Evolutionary conservation across 805 yeast species (phyloP).

Genomic region (Schizosaccharomyces cryophilus): DNA sequence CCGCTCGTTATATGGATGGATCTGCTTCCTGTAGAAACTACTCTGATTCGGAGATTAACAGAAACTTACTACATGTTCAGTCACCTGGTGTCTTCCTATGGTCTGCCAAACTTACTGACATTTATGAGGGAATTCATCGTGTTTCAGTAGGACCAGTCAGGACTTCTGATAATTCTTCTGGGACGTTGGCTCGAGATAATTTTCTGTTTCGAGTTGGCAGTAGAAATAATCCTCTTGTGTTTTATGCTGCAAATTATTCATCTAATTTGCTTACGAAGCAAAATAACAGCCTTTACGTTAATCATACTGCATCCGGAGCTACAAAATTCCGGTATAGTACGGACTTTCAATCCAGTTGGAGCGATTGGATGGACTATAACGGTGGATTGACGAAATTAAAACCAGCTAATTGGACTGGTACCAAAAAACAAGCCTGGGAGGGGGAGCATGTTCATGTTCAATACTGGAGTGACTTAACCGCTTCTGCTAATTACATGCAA

Average conservation of each 20-base stretch:
- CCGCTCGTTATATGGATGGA: background rate
- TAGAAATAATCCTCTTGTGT: background rate
- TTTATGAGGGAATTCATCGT: background rate
- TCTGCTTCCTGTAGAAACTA: background rate
- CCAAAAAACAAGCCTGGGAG: background rate
- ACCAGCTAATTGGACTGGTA: background rate
- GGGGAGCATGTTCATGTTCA: slow-evolving; percentile 3
- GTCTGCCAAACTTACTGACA: background rate
- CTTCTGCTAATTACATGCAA: slow-evolving; percentile 2
- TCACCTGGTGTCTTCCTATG: background rate
- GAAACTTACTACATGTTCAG: background rate
- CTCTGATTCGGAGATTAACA: background rate
- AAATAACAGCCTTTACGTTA: background rate
- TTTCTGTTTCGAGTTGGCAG: background rate
- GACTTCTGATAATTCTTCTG: background rate
- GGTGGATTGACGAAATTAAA: background rate
- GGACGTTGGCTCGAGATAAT: background rate
- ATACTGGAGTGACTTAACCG: background rate
- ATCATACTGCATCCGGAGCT: slow-evolving; percentile 3
- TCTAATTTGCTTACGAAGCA: background rate
- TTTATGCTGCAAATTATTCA: background rate
- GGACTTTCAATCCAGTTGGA: background rate
- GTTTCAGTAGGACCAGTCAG: background rate
- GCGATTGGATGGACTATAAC: background rate
- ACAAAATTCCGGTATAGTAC: background rate